Evolutionary conservation across 2,329 filamentous ascomycete genomes (phyloP), one percentile per base, ranked within the genome.

Genomic region (Fusarium armeniacum): DNA sequence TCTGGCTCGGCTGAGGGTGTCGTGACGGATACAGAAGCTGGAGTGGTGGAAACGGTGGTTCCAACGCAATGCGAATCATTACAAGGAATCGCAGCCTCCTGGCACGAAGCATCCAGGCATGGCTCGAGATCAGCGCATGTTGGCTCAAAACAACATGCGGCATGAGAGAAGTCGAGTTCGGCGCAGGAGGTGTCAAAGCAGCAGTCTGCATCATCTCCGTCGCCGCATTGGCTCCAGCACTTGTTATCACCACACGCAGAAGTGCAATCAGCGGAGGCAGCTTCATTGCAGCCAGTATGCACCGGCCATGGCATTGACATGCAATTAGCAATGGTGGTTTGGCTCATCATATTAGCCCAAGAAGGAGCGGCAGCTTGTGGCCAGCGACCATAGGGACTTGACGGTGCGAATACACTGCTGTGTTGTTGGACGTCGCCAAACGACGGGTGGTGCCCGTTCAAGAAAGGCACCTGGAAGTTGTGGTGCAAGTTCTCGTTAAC

Each of bases 151-250:
- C 78, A 79, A 24, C 75, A 73, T 36, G 46, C 51, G 36, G 63
- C 67, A 26, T 69, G 47, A 22, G 62, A 67, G 18, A 63, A 73
- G 54, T 67, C 73, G 30, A 76, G 70, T 26, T 61, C 67, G 22
- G 70, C 68, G 66, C 80, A 82, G 9, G 76, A 73, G 35, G 76
- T 74, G 54, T 81, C 78, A 30, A 77, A 76, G 58, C 81, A 83
- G 51, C 79, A 78, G 45, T 80, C 73, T 49, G 67, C 76, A 22
- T 74, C 73, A 26, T 74, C 74, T 24, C 65, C 70, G 7, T 77
- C 77, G 43, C 75, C 79, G 50, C 70, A 82, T 44, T 81, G 73
- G 66, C 77, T 79, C 40, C 74, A 71, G 49, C 80, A 81, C 45
- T 71, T 67, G 54, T 50, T 43, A 30, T 63, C 64, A 20, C 58